Evolutionary conservation across 805 yeast genomes (phyloP), one percentile per base, ranked within the genome.

Genomic region (Myxozyma lipomycoides): DNA sequence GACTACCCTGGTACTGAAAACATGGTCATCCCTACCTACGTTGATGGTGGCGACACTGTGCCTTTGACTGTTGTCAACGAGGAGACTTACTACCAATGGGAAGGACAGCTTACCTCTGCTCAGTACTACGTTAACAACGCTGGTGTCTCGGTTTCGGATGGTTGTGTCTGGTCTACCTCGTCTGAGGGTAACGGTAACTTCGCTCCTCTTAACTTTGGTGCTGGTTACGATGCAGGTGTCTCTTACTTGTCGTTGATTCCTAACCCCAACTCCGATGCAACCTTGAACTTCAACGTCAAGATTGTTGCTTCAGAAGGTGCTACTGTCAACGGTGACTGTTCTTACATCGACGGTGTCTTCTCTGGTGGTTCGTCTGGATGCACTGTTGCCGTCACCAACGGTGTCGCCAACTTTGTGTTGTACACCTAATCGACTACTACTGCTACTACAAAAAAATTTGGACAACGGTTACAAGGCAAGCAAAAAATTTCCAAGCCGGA

Each of bases 1-100:
- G 98, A 91, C 71, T 91, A 91, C 81, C 98, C 98, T 67, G 98
- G 98, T 75, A 84, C 96, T 59, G 98, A 91, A 77, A 89, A 89
- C 79, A 93, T 91, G 98, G 95, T 83, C 61, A 78, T 91, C 56
- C 98, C 98, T 69, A 90, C 98, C 54, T 74, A 79, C 57, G 84
- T 90, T 46, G 69, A 68, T 30, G 85, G 84, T 52, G 96, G 95
- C 63, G 63, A 73, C 35, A 61, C 77, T 35, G 70, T 76, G 64
- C 83, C 84, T 51, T 73, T 89, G 61, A 77, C 96, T 47, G 95
- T 84, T 61, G 96, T 90, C 58, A 78, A 88, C 70, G 79, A 81
- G 67, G 83, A 74, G 60, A 64, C 75, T 58, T 91, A 91, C 79
- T 93, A 81, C 80, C 68, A 67, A 51, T 90, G 96, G 96, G 61